phyloP scores from a whole-genome alignment of 257 asterid genomes.

The Voacanga thouarsii region DNA sequence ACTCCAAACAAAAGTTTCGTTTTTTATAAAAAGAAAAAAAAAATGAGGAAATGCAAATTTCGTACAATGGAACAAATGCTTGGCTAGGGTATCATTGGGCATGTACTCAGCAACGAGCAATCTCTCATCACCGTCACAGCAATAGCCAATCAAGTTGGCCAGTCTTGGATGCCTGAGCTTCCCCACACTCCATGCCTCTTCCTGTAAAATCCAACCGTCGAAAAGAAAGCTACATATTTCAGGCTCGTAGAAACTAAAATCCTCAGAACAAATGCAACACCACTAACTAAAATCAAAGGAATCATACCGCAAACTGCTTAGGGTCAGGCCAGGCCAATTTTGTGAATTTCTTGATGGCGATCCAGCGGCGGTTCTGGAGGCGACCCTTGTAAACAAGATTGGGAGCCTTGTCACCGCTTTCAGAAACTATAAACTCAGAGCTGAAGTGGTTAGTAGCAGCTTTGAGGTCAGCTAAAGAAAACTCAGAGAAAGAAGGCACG shows the following conservation, averaged over 20 bases:
- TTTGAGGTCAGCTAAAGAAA: conserved; percentile 50
- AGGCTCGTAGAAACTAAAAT: conserved; percentile 1
- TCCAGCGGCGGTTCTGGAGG: conserved; percentile 54
- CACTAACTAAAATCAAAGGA: background rate
- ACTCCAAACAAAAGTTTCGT: background rate
- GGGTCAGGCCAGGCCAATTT: conserved; percentile 76
- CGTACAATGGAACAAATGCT: conserved; percentile 71
- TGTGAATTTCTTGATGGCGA: conserved; percentile 65
- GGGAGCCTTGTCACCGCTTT: conserved; percentile 70
- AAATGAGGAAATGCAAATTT: background rate
- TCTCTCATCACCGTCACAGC: conserved; percentile 80
- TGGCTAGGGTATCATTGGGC: conserved; percentile 71
- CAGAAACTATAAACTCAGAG: conserved; percentile 61
- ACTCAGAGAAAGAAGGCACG: conserved; percentile 48
- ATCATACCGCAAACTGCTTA: conserved; percentile 64
- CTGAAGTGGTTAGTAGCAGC: conserved; percentile 63
- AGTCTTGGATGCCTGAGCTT: conserved; percentile 52
- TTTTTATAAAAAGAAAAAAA: background rate
- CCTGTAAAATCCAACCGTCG: conserved; percentile 25
- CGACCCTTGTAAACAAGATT: conserved; percentile 68
- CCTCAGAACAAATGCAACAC: background rate
- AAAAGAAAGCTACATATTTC: background rate
- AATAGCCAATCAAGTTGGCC: conserved; percentile 66
- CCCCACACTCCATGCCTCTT: conserved; percentile 65
- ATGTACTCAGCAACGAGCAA: conserved; percentile 66